Conservation (phyloP, 768 basidiomycete genomes). For the Podaxis sp. region DNA sequence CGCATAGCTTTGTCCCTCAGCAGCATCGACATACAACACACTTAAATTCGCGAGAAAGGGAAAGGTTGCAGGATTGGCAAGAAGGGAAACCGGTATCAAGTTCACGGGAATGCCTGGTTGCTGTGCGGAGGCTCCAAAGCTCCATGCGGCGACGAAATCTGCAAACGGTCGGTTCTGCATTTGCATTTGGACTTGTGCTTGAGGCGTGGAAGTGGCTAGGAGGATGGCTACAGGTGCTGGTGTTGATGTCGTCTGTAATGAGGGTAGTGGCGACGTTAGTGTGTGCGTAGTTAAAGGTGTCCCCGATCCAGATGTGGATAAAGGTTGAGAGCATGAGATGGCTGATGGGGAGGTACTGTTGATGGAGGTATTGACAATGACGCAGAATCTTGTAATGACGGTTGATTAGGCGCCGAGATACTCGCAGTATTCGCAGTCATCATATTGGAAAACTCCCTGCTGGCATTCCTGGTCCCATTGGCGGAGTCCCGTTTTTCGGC, state of each 20-base stretch:
- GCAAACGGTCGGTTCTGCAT: background rate
- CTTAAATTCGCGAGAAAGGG: slow-evolving; percentile 4
- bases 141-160: background rate
- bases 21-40: background rate
- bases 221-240: background rate
- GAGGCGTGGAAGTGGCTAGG: background rate
- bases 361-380: background rate
- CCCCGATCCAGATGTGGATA: background rate
- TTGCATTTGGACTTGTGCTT: background rate
- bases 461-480: background rate
- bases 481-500: background rate
- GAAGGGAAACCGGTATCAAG: background rate
- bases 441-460: background rate
- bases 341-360: too few species aligned
- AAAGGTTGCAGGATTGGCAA: background rate
- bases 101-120: background rate
- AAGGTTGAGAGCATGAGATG: background rate
- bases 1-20: background rate
- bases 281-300: background rate
- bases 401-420: background rate
- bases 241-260: too few species aligned
- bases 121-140: background rate
- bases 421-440: background rate
- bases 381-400: background rate
- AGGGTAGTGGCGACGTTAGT: too few species aligned